phyloP scores from a whole-genome alignment of 2,329 filamentous ascomycete genomes.

The Didymella arachidicola region DNA sequence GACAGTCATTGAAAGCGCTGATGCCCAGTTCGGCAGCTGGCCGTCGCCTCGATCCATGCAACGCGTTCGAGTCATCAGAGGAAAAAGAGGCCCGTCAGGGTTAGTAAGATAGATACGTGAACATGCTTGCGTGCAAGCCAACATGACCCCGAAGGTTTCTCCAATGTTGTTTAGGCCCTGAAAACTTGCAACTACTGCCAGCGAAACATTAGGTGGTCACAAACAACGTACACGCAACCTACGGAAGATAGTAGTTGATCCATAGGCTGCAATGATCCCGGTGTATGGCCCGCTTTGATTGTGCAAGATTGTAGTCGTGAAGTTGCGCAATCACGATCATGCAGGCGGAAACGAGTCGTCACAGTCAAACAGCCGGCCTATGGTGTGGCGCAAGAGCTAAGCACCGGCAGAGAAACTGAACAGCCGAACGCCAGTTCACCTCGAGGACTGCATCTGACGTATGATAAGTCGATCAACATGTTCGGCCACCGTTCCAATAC shows the following conservation, averaged over 20 bases:
- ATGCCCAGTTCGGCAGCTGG: background rate
- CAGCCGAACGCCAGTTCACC: background rate
- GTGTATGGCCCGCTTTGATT: too few species aligned
- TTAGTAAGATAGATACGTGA: background rate
- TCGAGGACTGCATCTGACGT: background rate
- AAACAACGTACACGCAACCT: too few species aligned
- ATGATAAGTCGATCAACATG: background rate
- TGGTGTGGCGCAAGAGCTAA: background rate
- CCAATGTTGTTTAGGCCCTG: background rate
- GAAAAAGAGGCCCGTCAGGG: background rate
- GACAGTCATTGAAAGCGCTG: background rate
- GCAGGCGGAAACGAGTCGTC: background rate
- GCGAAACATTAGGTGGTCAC: too few species aligned
- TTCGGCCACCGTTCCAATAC: slow-evolving; percentile 1
- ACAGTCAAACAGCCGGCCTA: background rate
- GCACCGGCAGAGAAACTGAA: background rate
- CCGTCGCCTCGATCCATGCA: background rate
- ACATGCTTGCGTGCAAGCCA: background rate
- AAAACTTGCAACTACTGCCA: too few species aligned
- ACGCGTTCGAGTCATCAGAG: background rate
- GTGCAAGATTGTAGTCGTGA: too few species aligned
- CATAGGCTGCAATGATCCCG: too few species aligned
- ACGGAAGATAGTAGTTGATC: too few species aligned
- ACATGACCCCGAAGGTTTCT: background rate
- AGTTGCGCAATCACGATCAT: background rate